Percentiles rank a stretch among this genome's conserved stretches.
Conservation (phyloP, 371 early-diverging fungal genomes). For the Mucor circinelloides region DNA sequence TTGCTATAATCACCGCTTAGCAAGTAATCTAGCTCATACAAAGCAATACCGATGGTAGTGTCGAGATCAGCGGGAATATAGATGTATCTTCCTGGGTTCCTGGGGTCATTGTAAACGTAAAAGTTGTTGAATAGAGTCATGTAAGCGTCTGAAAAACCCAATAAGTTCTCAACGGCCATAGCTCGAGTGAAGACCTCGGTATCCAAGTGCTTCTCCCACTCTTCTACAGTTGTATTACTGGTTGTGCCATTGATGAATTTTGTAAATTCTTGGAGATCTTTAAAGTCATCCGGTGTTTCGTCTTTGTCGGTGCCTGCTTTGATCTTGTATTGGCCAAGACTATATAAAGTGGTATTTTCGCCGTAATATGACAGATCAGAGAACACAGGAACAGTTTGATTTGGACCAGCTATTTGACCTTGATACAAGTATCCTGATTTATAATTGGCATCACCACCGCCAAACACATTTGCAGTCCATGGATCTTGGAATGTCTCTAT, state of each 20-base stretch:
- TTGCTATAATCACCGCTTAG: conserved; percentile 29
- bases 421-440: conserved; percentile 35
- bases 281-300: conserved; percentile 4
- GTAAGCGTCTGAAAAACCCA: conserved; percentile 36
- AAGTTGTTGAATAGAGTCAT: conserved; percentile 29
- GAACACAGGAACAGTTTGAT: not conserved
- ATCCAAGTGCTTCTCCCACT: conserved; percentile 36
- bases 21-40: not conserved
- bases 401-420: conserved; percentile 6
- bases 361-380: conserved; percentile 28
- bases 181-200: conserved; percentile 24
- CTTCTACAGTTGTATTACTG: not conserved
- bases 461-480: conserved; percentile 37
- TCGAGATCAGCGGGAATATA: conserved; percentile 40
- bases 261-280: conserved; percentile 28
- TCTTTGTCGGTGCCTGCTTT: conserved; percentile 13
- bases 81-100: conserved; percentile 10
- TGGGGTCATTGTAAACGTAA: conserved; percentile 27
- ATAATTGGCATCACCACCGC: conserved; percentile 27
- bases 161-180: conserved; percentile 32
- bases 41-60: conserved; percentile 22
- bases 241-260: conserved; percentile 24
- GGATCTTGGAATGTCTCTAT: conserved; percentile 41
- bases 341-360: conserved; percentile 19
- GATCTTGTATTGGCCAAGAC: conserved; percentile 29